These are phyloP conservation scores for Chamaecyparis obtusa DNA, from an alignment of 75 land plant genomes.

Conservation along the genomic window DNA sequence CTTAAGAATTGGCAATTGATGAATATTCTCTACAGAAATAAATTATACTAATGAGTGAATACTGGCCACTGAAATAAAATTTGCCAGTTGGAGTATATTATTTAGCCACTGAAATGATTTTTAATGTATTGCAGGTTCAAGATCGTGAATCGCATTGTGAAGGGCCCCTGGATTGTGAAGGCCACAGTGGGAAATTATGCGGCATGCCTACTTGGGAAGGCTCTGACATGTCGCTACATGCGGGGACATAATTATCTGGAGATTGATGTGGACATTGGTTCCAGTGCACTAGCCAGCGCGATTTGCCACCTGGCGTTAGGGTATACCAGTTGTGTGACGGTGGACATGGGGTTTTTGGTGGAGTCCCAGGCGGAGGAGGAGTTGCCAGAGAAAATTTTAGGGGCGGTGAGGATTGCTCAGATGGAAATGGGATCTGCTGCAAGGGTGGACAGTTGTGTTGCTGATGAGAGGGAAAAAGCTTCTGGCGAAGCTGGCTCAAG, in stretches of 20 bases:
- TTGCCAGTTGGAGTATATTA: not conserved
- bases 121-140: slow-evolving; percentile 18
- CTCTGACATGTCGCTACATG: slow-evolving; percentile 41
- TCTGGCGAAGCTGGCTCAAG: not conserved
- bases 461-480: not conserved
- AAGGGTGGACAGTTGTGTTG: slow-evolving; percentile 9
- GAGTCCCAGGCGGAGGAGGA: slow-evolving; percentile 41
- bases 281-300: slow-evolving; percentile 43
- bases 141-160: slow-evolving; percentile 39
- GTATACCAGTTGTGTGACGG: slow-evolving; percentile 35
- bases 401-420: slow-evolving; percentile 46
- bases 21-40: too few relatives aligned
- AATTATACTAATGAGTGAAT: too few relatives aligned
- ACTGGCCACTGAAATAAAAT: too few relatives aligned
- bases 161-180: slow-evolving; percentile 54
- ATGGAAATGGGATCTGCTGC: slow-evolving; percentile 43
- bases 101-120: not conserved
- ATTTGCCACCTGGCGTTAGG: slow-evolving; percentile 49
- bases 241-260: slow-evolving; percentile 42
- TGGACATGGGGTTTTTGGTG: slow-evolving; percentile 47
- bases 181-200: slow-evolving; percentile 53
- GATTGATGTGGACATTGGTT: slow-evolving; percentile 52
- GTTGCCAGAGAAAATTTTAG: slow-evolving; percentile 43
- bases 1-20: too few relatives aligned
- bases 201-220: slow-evolving; percentile 47